These are phyloP conservation scores for Microcos paniculata DNA, from an alignment of 345 rosid species.

Conservation along the genomic window DNA sequence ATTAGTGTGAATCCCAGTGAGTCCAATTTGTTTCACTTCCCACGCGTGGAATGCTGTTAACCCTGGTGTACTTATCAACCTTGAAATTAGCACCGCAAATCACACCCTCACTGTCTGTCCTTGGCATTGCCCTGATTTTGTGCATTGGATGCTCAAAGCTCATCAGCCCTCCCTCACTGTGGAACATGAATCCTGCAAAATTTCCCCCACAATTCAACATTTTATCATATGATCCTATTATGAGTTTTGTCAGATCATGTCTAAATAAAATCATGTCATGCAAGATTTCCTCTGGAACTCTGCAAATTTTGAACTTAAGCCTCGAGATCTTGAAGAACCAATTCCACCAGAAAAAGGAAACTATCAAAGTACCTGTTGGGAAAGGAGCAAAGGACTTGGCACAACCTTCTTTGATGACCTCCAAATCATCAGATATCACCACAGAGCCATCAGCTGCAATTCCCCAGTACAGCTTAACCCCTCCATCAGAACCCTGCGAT, in stretches of 20 bases:
- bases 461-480: slow-evolving; percentile 81
- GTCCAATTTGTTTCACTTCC: slow-evolving; percentile 93
- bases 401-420: slow-evolving; percentile 76
- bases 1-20: slow-evolving; percentile 40
- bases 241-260: neutral
- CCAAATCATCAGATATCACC: slow-evolving; percentile 75
- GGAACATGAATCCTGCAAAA: slow-evolving; percentile 75
- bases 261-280: neutral
- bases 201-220: neutral
- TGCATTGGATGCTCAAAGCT: slow-evolving; percentile 87
- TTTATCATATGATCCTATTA: too few species aligned
- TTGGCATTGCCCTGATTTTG: slow-evolving; percentile 82
- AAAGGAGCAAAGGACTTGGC: slow-evolving; percentile 96
- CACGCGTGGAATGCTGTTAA: slow-evolving; percentile 66
- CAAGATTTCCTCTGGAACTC: neutral
- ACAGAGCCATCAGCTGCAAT: slow-evolving; percentile 85
- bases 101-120: slow-evolving; percentile 87
- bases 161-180: slow-evolving; percentile 71
- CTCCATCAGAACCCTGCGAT: slow-evolving; percentile 77
- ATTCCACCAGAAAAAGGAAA: neutral
- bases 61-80: slow-evolving; percentile 66
- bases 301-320: neutral
- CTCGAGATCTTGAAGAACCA: too few species aligned
- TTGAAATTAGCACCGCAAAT: slow-evolving; percentile 87
- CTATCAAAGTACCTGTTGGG: slow-evolving; percentile 46